Percentiles rank a stretch among this genome's conserved stretches.
phyloP scores from a whole-genome alignment of 2,329 filamentous ascomycete species.

The Diaporthe sp. region DNA sequence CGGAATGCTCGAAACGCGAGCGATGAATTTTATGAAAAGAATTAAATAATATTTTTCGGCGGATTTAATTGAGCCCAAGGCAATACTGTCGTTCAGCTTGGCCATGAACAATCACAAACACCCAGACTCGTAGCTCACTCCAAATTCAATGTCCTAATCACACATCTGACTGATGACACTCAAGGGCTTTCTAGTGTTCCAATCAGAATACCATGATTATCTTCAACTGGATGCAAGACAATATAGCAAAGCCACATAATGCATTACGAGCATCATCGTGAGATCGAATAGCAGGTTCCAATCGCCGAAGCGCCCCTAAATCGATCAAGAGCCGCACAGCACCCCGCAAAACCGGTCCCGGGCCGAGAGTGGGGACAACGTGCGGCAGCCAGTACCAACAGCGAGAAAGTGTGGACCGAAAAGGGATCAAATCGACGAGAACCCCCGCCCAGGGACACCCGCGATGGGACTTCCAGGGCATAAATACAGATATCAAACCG shows the following conservation, averaged over 20 bases:
- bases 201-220: background rate
- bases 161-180: background rate
- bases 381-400: background rate
- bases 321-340: background rate
- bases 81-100: too few relatives aligned
- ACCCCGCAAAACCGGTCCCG: constrained; percentile 5
- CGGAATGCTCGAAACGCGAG: too few relatives aligned
- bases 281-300: background rate
- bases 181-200: background rate
- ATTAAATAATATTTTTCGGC: too few relatives aligned
- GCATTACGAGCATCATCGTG: background rate
- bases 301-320: constrained; percentile 15
- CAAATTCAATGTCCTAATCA: too few relatives aligned
- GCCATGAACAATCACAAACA: background rate
- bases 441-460: background rate
- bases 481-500: background rate
- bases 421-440: constrained; percentile 13
- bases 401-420: background rate
- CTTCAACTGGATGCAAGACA: background rate
- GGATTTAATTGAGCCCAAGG: too few relatives aligned
- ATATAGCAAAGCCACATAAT: background rate
- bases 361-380: constrained; percentile 1
- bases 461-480: background rate
- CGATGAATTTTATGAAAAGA: too few relatives aligned
- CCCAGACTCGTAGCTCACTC: too few relatives aligned